Base-by-base conservation (phyloP, 2,329 filamentous ascomycete species). In the Peltaster fructicola region DNA sequence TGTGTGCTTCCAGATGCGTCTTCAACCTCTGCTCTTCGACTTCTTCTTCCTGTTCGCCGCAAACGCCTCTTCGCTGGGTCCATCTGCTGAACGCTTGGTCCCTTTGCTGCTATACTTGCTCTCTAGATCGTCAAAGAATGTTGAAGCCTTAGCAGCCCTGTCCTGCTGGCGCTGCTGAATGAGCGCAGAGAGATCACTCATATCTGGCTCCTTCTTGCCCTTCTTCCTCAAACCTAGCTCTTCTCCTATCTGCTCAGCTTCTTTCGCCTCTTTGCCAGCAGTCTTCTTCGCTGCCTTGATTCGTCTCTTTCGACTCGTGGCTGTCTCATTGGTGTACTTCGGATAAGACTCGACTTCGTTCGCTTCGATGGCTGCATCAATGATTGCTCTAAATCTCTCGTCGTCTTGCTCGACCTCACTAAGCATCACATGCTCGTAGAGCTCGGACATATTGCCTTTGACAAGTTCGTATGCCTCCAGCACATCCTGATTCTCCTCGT, bases 341-440 rank as follows among this genome's bases (percentile, higher is more conserved):
- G 63, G 55, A 47, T 71, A 84, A 0, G 57, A 56, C 20, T 71
- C 52, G 0, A 90, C 73, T 17, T 78, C 68, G 2, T 68, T 68
- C 4, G 56, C 61, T 17, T 62, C 58, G 41, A 98, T 88, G 3
- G 82, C 88, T 17, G 69, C 61, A 43, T 91, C 69, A 27, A 98
- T 81, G 21, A 91, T 79, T 9, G 45, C 52, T 8, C 80, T 65
- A 53, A 92, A 93, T 6, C 88, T 64, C 27, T 76, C 73, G 39
- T 98, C 88, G 38, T 98, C 88, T 26, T 76, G 70, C 2, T 81
- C 45, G 7, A 82, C 72, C 43, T 85, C 66, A 39, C 80, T 90
- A 21, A 93, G 62, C 72, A 98, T 91, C 19, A 98, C 75, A 0
- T 59, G 57, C 45, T 82, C 68, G 51, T 90, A 95, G 19, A 98